A percentile compares a stretch with the other conserved stretches of the same genome.
phyloP scores from a whole-genome alignment of 2,329 filamentous ascomycete species.

The Colletotrichum somersetense region DNA sequence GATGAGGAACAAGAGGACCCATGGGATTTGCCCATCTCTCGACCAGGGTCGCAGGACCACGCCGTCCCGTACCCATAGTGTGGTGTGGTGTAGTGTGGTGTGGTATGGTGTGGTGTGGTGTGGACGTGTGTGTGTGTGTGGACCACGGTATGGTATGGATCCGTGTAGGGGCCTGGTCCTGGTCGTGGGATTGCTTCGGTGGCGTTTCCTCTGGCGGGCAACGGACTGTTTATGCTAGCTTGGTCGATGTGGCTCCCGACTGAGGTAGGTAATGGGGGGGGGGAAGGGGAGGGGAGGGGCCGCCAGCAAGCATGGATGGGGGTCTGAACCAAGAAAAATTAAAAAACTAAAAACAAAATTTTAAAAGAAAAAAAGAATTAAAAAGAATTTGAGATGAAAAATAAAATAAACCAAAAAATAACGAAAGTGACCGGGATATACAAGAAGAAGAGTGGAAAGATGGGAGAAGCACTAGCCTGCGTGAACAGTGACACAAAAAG shows the following conservation, averaged over 20 bases:
- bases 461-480: conserved; percentile 47
- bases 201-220: conserved; percentile 41
- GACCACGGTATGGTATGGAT: too few species aligned
- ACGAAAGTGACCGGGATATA: conserved; percentile 13
- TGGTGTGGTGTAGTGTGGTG: too few species aligned
- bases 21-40: conserved; percentile 40
- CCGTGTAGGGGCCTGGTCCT: conserved; percentile 34
- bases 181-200: conserved; percentile 44
- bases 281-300: conserved; percentile 12
- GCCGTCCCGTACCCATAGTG: conserved; percentile 38
- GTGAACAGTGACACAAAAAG: conserved; percentile 47
- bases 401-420: neutral
- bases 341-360: neutral
- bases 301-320: conserved; percentile 50
- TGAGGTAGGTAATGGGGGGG: neutral
- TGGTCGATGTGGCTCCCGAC: conserved; percentile 35
- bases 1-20: conserved; percentile 36
- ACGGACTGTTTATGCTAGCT: conserved; percentile 42
- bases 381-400: neutral
- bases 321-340: conserved; percentile 44
- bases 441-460: conserved; percentile 48
- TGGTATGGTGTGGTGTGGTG: too few species aligned
- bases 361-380: neutral
- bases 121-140: too few species aligned
- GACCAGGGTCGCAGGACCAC: conserved; percentile 39